A percentile compares a stretch with the other conserved stretches of the same genome.
These are phyloP conservation scores for Prunus mume DNA, from an alignment of 306 rosid species.

Conservation along the genomic window DNA sequence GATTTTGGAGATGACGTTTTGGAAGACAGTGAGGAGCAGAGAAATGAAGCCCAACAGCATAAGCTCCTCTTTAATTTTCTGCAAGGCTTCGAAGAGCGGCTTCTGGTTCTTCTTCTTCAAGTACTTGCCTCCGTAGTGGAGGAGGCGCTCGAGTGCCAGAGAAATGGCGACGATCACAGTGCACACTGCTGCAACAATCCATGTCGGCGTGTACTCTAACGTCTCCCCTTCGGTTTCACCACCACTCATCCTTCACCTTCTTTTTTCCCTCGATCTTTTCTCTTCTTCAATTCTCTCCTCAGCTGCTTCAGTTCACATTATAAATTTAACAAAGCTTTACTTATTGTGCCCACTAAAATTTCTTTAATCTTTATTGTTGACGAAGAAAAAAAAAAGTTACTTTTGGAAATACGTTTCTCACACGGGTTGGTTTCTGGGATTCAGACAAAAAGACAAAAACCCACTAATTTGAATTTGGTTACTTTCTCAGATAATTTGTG, in stretches of 20 bases:
- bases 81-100: slow-evolving; percentile 83
- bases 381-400: too few relatives aligned
- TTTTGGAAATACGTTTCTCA: too few relatives aligned
- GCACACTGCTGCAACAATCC: slow-evolving; percentile 82
- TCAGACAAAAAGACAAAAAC: too few relatives aligned
- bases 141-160: slow-evolving; percentile 64
- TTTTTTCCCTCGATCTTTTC: background rate
- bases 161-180: slow-evolving; percentile 77
- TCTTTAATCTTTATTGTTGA: background rate
- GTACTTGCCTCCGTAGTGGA: slow-evolving; percentile 57
- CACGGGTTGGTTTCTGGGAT: too few relatives aligned
- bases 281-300: background rate
- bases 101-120: slow-evolving; percentile 62
- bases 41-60: slow-evolving; percentile 94
- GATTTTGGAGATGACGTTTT: slow-evolving; percentile 57
- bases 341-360: too few relatives aligned
- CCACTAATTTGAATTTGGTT: too few relatives aligned
- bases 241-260: slow-evolving; percentile 43
- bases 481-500: too few relatives aligned
- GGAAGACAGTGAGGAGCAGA: slow-evolving; percentile 77
- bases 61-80: slow-evolving; percentile 87
- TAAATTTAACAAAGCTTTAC: too few relatives aligned
- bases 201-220: slow-evolving; percentile 80
- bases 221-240: slow-evolving; percentile 35
- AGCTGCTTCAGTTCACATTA: background rate